Base-by-base conservation (phyloP, 164 flowering plant genomes). In the Piper betle region DNA sequence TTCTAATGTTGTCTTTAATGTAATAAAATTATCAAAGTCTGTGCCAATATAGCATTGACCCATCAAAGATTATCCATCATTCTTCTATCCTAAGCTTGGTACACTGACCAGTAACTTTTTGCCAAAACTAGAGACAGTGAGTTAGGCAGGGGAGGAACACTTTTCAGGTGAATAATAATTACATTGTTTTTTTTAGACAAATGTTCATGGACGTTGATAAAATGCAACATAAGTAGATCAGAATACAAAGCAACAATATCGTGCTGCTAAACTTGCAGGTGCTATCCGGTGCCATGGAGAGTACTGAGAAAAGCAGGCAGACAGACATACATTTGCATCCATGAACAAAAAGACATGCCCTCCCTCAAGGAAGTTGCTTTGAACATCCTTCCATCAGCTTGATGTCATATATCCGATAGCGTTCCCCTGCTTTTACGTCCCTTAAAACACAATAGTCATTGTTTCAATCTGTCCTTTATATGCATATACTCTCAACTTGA, bases 11-110 rank as follows among this genome's bases (percentile, higher is more conserved):
- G 50, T 2, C 5, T 46, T 46, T 15, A 46, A 15, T 46, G 50
- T 46, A 2, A 10, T 46, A 10, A 2, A 46, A 46, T 10, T 46
- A 46, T 10, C 1, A 46, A 46, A 15, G 50, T 0, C 50, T 15
- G 15, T 46, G 50, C 7, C 50, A 46, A 10, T 46, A 46, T 2
- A 46, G 75, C 78, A 76, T 76, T 78, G 62, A 62, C 52, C 33
- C 56, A 62, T 16, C 58, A 61, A 46, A 92, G 98, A 92, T 78
- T 92, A 92, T 74, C 98, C 98, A 19, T 65, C 95, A 43, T 89
- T 92, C 73, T 92, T 92, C 80, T 92, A 92, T 75, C 98, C 98
- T 48, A 92, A 92, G 81, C 84, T 92, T 57, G 93, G 84, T 9
- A 83, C 85, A 60, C 91, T 92, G 56, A 37, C 84, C 58, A 81